A percentile compares a stretch with the other conserved stretches of the same genome.
phyloP scores from a whole-genome alignment of 495 filamentous ascomycete genomes.

The Talaromyces thailandensis region DNA sequence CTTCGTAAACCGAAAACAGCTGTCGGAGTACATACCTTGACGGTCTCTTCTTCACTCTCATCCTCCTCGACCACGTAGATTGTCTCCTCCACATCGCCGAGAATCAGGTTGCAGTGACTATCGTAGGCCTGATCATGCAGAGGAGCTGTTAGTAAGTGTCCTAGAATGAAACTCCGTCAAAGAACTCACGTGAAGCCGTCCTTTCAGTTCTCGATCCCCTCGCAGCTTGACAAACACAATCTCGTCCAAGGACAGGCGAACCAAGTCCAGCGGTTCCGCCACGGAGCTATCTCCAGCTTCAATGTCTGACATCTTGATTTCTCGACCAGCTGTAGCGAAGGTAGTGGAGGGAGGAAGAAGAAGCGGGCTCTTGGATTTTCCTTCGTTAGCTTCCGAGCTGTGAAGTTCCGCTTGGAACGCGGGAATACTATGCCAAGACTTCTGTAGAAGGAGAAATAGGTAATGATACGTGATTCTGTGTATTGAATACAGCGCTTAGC shows the following conservation, averaged over 20 bases:
- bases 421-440: not conserved
- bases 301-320: conserved; percentile 55
- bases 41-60: conserved; percentile 73
- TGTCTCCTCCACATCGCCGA: conserved; percentile 95
- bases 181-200: conserved; percentile 73
- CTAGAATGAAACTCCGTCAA: not conserved
- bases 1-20: not conserved
- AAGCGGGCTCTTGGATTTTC: not conserved
- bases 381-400: not conserved
- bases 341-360: not conserved
- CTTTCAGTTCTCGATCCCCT: conserved; percentile 92
- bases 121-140: conserved; percentile 71
- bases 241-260: conserved; percentile 88
- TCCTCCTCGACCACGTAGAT: conserved; percentile 80
- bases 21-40: conserved; percentile 43
- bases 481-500: not conserved
- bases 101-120: conserved; percentile 95
- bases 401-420: not conserved
- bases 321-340: not conserved
- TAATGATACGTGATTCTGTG: not conserved
- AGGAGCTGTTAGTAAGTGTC: not conserved
- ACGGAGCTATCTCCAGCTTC: conserved; percentile 59
- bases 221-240: conserved; percentile 94
- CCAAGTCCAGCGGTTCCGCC: conserved; percentile 87
- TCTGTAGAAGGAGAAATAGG: not conserved